A percentile compares a stretch with the other conserved stretches of the same genome.
These are phyloP conservation scores for Cercophora scortea DNA, from an alignment of 495 filamentous ascomycete species.

Conservation along the genomic window DNA sequence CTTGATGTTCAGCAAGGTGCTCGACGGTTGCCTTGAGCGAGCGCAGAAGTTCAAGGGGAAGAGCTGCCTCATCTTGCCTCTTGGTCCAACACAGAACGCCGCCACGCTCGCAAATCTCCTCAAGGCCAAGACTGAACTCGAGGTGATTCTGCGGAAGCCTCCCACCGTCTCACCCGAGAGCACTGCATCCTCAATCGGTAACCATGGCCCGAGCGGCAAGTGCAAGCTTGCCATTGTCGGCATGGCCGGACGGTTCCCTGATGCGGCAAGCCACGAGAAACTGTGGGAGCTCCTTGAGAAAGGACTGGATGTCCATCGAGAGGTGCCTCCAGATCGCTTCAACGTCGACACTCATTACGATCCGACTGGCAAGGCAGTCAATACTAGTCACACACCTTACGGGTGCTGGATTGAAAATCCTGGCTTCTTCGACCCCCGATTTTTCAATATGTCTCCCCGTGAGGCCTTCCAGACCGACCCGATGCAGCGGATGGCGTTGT, in stretches of 20 bases:
- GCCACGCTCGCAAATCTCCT: constrained; percentile 33
- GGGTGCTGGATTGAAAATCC: constrained; percentile 88
- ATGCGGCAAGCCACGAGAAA: constrained; percentile 53
- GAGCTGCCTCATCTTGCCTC: constrained; percentile 44
- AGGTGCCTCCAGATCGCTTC: constrained; percentile 67
- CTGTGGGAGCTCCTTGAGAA: constrained; percentile 68
- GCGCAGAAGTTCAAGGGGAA: constrained; percentile 29
- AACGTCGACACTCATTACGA: constrained; percentile 73
- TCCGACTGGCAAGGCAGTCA: constrained; percentile 63
- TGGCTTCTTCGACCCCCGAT: constrained; percentile 74
- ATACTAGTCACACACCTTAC: constrained; percentile 76
- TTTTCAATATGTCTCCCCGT: constrained; percentile 95
- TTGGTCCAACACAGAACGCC: constrained; percentile 43
- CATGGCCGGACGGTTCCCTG: constrained; percentile 69
- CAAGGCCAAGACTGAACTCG: constrained; percentile 28
- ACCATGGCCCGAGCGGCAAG: constrained; percentile 33
- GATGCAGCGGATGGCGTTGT: constrained; percentile 75
- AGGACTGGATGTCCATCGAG: constrained; percentile 52
- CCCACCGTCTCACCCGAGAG: constrained; percentile 25
- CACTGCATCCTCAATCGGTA: constrained; percentile 27
- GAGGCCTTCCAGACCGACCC: constrained; percentile 87
- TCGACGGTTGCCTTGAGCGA: constrained; percentile 43
- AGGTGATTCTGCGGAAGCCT: constrained; percentile 30
- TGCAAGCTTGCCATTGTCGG: constrained; percentile 63
- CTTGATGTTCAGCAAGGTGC: constrained; percentile 50